Evolutionary conservation across 2,329 filamentous ascomycete genomes (phyloP).

Genomic region (Microdochium paspali): DNA sequence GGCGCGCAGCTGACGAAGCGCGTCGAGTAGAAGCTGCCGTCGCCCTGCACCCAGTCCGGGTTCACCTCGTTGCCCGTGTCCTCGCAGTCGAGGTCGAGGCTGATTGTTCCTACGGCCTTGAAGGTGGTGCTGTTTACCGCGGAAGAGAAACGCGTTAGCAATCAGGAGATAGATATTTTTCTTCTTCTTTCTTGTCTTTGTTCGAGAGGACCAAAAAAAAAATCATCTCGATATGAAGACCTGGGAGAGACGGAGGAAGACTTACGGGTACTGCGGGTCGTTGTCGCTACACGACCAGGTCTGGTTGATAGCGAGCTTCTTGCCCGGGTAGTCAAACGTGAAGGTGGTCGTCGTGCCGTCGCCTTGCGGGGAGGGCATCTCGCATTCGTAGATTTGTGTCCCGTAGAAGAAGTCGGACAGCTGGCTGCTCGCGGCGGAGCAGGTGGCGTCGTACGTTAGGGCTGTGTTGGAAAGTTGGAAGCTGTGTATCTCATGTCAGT

Average conservation of each 20-base stretch:
- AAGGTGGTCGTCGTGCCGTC: constrained; percentile 27
- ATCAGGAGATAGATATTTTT: too few relatives aligned
- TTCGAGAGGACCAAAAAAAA: too few relatives aligned
- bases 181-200: too few relatives aligned
- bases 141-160: constrained; percentile 4
- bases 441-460: constrained; percentile 24
- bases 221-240: too few relatives aligned
- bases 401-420: constrained; percentile 42
- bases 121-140: constrained; percentile 17
- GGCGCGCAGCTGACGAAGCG: constrained; percentile 21
- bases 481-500: constrained; percentile 1
- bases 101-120: constrained; percentile 18
- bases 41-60: constrained; percentile 23
- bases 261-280: constrained; percentile 28
- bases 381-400: constrained; percentile 32
- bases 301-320: constrained; percentile 33
- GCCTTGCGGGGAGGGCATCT: constrained; percentile 13
- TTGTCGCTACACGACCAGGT: constrained; percentile 34
- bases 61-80: constrained; percentile 21
- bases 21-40: constrained; percentile 28
- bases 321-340: constrained; percentile 26
- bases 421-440: constrained; percentile 29
- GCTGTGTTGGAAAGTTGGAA: constrained; percentile 41
- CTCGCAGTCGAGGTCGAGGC: constrained; percentile 24
- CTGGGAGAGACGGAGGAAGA: constrained; percentile 1